These are phyloP conservation scores for Diaporthe citri DNA, from an alignment of 2,329 filamentous ascomycete genomes.

Conservation along the genomic window DNA sequence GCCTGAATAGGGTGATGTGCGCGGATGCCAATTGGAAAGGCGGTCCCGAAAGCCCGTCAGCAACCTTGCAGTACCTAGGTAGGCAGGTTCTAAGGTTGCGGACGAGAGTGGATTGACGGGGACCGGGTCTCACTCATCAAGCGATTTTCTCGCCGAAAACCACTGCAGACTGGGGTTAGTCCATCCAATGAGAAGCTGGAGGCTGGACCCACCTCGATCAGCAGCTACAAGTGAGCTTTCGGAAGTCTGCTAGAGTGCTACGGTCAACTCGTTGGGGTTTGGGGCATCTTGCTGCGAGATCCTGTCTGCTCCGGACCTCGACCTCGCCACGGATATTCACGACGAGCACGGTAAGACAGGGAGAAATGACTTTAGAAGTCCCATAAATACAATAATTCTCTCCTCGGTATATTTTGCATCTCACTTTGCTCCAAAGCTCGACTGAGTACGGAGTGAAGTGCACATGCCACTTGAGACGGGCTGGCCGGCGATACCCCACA, in stretches of 20 bases:
- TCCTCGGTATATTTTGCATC: no score
- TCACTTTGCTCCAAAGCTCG: no score
- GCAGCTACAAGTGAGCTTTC: constrained; percentile 3
- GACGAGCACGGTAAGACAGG: no score
- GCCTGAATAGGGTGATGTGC: background rate
- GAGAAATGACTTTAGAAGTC: background rate
- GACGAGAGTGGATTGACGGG: constrained; percentile 17
- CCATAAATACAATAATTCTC: background rate
- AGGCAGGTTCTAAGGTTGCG: constrained; percentile 1
- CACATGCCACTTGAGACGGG: background rate
- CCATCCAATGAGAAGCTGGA: constrained; percentile 21
- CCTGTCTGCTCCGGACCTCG: background rate
- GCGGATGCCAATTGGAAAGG: constrained; percentile 14
- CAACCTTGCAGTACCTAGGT: constrained; percentile 32
- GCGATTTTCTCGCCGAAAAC: constrained; percentile 40
- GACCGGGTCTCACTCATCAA: constrained; percentile 30
- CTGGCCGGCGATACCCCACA: background rate
- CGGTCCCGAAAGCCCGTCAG: constrained; percentile 21
- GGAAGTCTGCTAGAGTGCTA: constrained; percentile 12
- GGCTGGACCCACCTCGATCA: background rate
- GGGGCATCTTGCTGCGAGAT: background rate
- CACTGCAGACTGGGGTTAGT: constrained; percentile 7
- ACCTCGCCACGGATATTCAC: background rate
- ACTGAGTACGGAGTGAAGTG: background rate
- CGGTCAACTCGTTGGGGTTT: background rate